Conservation (phyloP, 192 early-diverging fungal genomes). For the Chytriomyces hyalinus region DNA sequence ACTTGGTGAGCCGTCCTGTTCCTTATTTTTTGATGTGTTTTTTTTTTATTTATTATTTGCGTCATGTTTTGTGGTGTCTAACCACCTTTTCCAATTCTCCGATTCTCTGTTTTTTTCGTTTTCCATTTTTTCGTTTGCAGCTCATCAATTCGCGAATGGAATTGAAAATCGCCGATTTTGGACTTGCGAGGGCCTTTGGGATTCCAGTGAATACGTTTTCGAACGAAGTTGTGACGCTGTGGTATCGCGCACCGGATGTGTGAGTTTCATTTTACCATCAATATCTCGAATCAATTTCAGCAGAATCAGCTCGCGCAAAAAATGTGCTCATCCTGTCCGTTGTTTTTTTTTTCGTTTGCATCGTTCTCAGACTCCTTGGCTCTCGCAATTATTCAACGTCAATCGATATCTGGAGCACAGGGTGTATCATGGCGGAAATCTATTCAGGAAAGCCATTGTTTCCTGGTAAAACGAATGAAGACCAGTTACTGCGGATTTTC, state of each 20-base stretch:
- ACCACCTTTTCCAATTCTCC: too few relatives aligned
- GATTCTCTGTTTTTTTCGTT: not conserved
- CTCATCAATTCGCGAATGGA: conserved; percentile 83
- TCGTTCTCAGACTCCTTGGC: conserved; percentile 68
- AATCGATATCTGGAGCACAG: conserved; percentile 98
- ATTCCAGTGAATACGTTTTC: conserved; percentile 95
- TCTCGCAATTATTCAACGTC: conserved; percentile 93
- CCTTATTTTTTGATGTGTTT: not conserved
- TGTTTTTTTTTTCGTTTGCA: not conserved
- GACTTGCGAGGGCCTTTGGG: conserved; percentile 94
- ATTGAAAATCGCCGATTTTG: conserved; percentile 86
- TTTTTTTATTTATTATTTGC: not conserved
- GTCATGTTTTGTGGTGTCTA: too few relatives aligned
- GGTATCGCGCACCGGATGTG: conserved; percentile 97
- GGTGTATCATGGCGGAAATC: conserved; percentile 95
- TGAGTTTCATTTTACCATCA: not conserved
- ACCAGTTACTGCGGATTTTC: conserved; percentile 92
- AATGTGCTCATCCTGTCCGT: too few relatives aligned
- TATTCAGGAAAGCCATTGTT: conserved; percentile 88
- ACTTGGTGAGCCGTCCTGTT: conserved; percentile 61
- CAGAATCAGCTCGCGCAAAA: too few relatives aligned
- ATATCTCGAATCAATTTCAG: too few relatives aligned
- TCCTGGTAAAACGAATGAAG: conserved; percentile 86
- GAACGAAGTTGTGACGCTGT: conserved; percentile 98
- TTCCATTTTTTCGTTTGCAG: conserved; percentile 51